Evolutionary conservation across 2,329 filamentous ascomycete species (phyloP).

Genomic region (Colletotrichum simmondsii): DNA sequence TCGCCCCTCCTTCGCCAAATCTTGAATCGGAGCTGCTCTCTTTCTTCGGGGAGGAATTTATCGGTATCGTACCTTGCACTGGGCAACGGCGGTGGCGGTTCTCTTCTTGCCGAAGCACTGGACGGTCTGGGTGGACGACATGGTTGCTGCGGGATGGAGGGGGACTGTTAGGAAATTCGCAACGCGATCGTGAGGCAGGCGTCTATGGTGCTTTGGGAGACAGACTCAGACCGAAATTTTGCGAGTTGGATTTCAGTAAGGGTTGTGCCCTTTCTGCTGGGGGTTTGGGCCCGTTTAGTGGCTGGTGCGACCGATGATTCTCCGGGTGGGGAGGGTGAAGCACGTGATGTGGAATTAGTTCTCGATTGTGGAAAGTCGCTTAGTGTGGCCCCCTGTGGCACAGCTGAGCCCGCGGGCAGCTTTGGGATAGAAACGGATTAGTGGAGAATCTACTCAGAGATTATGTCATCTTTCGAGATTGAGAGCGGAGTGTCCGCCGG

Average conservation of each 20-base stretch:
- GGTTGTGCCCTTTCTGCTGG: constrained; percentile 25
- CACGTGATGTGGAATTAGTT: constrained; percentile 19
- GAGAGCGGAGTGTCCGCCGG: not conserved
- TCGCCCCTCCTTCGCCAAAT: constrained; percentile 3
- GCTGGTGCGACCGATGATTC: constrained; percentile 12
- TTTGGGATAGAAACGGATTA: not conserved
- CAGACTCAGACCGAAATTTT: constrained; percentile 19
- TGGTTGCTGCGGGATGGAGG: constrained; percentile 60
- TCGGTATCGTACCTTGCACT: constrained; percentile 61
- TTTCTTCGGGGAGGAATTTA: not conserved
- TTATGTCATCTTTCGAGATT: constrained; percentile 25
- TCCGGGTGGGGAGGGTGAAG: not conserved
- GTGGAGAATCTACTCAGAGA: not conserved
- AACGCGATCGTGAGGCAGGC: constrained; percentile 25
- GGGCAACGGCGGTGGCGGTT: constrained; percentile 89
- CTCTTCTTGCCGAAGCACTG: constrained; percentile 99
- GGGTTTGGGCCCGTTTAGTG: constrained; percentile 14
- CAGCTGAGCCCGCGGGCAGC: not conserved
- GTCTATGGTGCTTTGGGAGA: not conserved
- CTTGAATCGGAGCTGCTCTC: not conserved
- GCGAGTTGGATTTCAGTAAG: constrained; percentile 25
- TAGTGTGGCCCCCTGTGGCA: not conserved
- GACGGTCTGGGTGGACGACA: constrained; percentile 83
- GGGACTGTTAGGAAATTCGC: constrained; percentile 32
- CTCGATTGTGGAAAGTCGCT: not conserved